phyloP scores from a whole-genome alignment of 2,329 filamentous ascomycete species.

The Fusarium brevicatenulatum region DNA sequence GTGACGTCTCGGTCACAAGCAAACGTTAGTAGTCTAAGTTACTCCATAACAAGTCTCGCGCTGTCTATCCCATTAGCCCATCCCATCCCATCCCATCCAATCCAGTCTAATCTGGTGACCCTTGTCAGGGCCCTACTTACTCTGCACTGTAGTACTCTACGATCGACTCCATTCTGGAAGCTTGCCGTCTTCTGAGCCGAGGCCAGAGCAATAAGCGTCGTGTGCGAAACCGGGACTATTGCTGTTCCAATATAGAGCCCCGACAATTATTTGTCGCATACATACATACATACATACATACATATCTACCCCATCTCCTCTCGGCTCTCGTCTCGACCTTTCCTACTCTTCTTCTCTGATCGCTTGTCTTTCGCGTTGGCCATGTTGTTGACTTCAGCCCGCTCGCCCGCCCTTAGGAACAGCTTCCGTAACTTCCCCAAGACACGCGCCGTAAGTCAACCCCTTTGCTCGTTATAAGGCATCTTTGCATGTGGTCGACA shows the following conservation, averaged over 20 bases:
- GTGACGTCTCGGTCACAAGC: conserved; percentile 42
- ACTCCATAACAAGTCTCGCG: conserved; percentile 1
- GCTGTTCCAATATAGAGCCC: conserved; percentile 27
- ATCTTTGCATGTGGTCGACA: conserved; percentile 1
- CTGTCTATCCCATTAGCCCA: neutral
- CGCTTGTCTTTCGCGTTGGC: conserved; percentile 36
- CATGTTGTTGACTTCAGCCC: conserved; percentile 53
- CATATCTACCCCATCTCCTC: conserved; percentile 14
- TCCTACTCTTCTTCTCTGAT: conserved; percentile 3
- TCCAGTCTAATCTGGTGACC: neutral
- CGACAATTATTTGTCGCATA: conserved; percentile 16
- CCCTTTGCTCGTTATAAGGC: neutral
- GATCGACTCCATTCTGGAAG: conserved; percentile 9
- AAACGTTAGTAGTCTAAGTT: conserved; percentile 4
- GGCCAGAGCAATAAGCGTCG: conserved; percentile 31
- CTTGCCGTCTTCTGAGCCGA: conserved; percentile 28
- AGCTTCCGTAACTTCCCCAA: conserved; percentile 47
- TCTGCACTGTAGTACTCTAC: neutral
- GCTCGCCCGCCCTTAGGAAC: conserved; percentile 49
- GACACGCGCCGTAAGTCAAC: conserved; percentile 41
- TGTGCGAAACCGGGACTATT: conserved; percentile 22
- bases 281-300: conserved; percentile 31
- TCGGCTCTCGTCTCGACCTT: neutral
- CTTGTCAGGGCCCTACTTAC: neutral
- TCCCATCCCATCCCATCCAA: neutral